A percentile compares a stretch with the other conserved stretches of the same genome.
These are phyloP conservation scores for Farysia itapuensis DNA, from an alignment of 1,284 basidiomycete species.

Conservation along the genomic window DNA sequence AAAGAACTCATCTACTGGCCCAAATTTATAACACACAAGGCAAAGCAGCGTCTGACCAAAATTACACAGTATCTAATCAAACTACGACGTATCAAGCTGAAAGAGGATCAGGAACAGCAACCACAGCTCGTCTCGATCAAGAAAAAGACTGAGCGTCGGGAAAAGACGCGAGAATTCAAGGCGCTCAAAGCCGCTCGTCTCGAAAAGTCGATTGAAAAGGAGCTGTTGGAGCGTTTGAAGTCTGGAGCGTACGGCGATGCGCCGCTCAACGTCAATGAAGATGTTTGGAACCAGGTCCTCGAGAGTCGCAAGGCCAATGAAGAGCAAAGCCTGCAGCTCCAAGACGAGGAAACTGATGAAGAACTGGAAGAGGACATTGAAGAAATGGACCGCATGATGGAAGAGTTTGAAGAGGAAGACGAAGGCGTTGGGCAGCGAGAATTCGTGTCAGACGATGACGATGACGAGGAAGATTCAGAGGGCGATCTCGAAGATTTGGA, in stretches of 20 bases:
- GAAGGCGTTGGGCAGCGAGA: constrained; percentile 47
- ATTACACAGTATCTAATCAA: constrained; percentile 99
- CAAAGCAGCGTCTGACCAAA: constrained; percentile 97
- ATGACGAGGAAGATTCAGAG: constrained; percentile 38
- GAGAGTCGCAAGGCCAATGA: constrained; percentile 37
- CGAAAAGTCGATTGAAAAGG: constrained; percentile 92
- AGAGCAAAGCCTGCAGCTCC: constrained; percentile 36
- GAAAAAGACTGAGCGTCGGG: constrained; percentile 95
- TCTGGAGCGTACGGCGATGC: constrained; percentile 96
- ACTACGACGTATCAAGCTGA: constrained; percentile 85
- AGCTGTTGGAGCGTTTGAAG: constrained; percentile 90
- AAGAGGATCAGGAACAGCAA: constrained; percentile 72
- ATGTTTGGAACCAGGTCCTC: constrained; percentile 76
- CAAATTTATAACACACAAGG: constrained; percentile 95
- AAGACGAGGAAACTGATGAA: constrained; percentile 55
- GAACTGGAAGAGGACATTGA: constrained; percentile 53
- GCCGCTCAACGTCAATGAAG: constrained; percentile 96
- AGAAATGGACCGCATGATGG: constrained; percentile 47
- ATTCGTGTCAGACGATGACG: constrained; percentile 56
- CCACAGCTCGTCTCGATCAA: constrained; percentile 92
- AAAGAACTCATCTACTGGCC: constrained; percentile 95
- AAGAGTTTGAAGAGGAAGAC: constrained; percentile 48
- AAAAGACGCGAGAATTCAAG: constrained; percentile 88
- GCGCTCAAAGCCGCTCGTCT: constrained; percentile 81
- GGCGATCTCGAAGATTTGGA: constrained; percentile 38